Conservation (phyloP, 805 yeast genomes). For the Saccharomycopsis microspora region DNA sequence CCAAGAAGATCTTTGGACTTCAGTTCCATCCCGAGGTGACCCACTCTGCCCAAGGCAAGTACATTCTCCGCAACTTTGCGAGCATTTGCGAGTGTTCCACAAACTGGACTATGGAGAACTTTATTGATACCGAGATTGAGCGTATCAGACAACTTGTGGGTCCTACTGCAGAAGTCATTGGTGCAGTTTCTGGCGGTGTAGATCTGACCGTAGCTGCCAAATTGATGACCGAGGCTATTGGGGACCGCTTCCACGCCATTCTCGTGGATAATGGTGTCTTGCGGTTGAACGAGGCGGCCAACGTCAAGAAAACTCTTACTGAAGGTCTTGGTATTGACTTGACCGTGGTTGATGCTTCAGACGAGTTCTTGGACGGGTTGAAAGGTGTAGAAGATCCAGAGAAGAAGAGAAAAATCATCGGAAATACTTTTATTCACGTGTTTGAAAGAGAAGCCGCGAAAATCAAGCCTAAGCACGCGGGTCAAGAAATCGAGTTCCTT, state of each 20-base stretch:
- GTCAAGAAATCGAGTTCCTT: constrained; percentile 82
- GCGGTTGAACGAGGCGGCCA: constrained; percentile 87
- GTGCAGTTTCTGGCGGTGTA: constrained; percentile 99
- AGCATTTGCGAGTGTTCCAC: constrained; percentile 75
- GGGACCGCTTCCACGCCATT: constrained; percentile 97
- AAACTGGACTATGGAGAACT: constrained; percentile 98
- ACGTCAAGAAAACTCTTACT: constrained; percentile 79
- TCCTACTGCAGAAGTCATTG: constrained; percentile 96
- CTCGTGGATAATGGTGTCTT: constrained; percentile 96
- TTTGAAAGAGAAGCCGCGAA: constrained; percentile 93
- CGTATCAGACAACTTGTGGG: constrained; percentile 89
- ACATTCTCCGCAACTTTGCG: constrained; percentile 83
- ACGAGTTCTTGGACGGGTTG: constrained; percentile 74
- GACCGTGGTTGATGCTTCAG: constrained; percentile 89
- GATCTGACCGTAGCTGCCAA: constrained; percentile 99
- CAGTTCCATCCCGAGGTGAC: constrained; percentile 99
- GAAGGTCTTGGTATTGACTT: constrained; percentile 92
- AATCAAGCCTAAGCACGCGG: constrained; percentile 72
- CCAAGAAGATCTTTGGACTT: constrained; percentile 75
- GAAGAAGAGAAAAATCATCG: constrained; percentile 96
- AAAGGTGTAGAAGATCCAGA: constrained; percentile 97
- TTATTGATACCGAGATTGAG: constrained; percentile 90
- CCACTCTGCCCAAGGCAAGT: constrained; percentile 87
- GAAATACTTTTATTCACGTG: constrained; percentile 93
- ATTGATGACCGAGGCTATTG: constrained; percentile 96